Evolutionary conservation across 805 yeast genomes (phyloP).

Genomic region (Tetrapisispora pingtungensis): DNA sequence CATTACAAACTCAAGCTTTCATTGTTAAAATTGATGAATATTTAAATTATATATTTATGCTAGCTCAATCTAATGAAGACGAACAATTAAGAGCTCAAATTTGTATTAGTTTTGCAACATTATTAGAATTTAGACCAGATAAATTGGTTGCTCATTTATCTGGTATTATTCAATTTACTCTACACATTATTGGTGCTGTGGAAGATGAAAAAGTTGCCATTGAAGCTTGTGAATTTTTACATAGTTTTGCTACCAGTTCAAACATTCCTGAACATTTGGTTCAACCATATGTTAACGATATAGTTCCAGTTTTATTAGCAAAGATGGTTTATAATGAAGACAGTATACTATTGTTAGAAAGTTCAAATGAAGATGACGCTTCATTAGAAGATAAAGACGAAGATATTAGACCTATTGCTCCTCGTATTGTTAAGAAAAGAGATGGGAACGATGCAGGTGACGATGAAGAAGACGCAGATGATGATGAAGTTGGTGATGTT

Average conservation of each 20-base stretch:
- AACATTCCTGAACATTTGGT: slow-evolving; percentile 45
- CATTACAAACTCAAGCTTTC: slow-evolving; percentile 57
- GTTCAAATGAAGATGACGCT: slow-evolving; percentile 56
- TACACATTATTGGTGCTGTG: slow-evolving; percentile 58
- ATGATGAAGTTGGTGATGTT: slow-evolving; percentile 57
- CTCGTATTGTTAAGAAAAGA: slow-evolving; percentile 46
- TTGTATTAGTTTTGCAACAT: slow-evolving; percentile 61
- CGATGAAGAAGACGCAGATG: slow-evolving; percentile 55
- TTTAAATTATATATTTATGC: slow-evolving; percentile 50
- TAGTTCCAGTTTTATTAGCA: slow-evolving; percentile 67
- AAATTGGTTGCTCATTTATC: slow-evolving; percentile 67
- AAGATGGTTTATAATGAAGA: slow-evolving; percentile 85
- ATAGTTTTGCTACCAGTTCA: slow-evolving; percentile 58
- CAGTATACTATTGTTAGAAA: slow-evolving; percentile 58
- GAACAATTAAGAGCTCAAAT: slow-evolving; percentile 59
- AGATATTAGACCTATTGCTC: slow-evolving; percentile 77
- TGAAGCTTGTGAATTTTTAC: slow-evolving; percentile 87
- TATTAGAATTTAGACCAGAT: slow-evolving; percentile 73
- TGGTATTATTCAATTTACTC: slow-evolving; percentile 78
- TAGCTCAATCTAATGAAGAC: slow-evolving; percentile 51
- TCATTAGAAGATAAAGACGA: slow-evolving; percentile 72
- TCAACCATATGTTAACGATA: slow-evolving; percentile 44
- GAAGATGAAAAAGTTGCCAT: slow-evolving; percentile 66
- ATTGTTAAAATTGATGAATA: slow-evolving; percentile 56
- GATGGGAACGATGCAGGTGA: slow-evolving; percentile 38